These are phyloP conservation scores for Trichoderma arundinaceum DNA, from an alignment of 2,329 filamentous ascomycete species.

Conservation along the genomic window DNA sequence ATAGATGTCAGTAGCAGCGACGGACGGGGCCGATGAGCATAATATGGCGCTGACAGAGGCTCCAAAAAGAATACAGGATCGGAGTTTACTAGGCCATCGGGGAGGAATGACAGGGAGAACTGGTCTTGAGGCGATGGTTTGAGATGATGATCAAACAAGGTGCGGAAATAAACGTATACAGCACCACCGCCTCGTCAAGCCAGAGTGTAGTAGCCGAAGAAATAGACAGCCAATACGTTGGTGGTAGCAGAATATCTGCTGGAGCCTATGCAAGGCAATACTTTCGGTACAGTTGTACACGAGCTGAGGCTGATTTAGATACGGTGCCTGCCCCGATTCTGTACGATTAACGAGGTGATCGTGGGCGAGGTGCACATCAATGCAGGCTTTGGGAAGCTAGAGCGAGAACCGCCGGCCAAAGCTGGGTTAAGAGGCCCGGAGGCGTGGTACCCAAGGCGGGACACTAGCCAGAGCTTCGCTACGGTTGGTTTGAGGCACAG, in stretches of 20 bases:
- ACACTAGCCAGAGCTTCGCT: slow-evolving; percentile 2
- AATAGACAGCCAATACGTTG: background rate
- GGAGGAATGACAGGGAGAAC: background rate
- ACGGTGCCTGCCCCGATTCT: slow-evolving; percentile 9
- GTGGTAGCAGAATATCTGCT: background rate
- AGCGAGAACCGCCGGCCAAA: slow-evolving; percentile 18
- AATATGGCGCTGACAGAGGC: background rate
- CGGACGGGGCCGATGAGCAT: background rate
- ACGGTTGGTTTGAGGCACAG: slow-evolving; percentile 6
- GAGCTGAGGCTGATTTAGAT: slow-evolving; percentile 9
- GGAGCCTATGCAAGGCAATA: background rate
- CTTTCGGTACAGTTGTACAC: background rate
- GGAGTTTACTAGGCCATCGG: slow-evolving; percentile 5
- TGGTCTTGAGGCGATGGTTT: background rate
- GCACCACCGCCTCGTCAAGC: background rate
- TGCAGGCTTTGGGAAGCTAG: slow-evolving; percentile 26
- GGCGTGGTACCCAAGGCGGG: slow-evolving; percentile 12
- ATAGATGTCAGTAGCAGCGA: background rate
- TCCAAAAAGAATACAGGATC: background rate
- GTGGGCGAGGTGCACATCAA: slow-evolving; percentile 20
- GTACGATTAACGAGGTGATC: slow-evolving; percentile 22
- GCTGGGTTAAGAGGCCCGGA: slow-evolving; percentile 23
- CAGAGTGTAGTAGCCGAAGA: background rate
- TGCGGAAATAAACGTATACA: background rate
- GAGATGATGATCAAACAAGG: background rate